Conservation (phyloP, 495 filamentous ascomycete species). For the Xylaria telfairii region DNA sequence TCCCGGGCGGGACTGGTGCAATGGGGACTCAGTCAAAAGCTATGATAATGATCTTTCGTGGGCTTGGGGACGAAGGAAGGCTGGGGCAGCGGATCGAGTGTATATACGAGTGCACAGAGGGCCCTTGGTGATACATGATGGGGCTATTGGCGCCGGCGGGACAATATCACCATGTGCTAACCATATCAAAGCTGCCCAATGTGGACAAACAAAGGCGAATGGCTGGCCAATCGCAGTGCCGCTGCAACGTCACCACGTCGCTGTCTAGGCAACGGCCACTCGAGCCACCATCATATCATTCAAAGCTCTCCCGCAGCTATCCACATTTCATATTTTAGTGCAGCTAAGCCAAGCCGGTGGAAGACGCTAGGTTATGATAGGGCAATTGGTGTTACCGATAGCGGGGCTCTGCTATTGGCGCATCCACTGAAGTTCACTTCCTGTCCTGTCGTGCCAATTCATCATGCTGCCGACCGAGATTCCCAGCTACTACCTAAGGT, state of each 20-base stretch:
- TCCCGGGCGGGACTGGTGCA: constrained; percentile 4
- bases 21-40: constrained; percentile 4
- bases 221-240: constrained; percentile 34
- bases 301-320: background rate
- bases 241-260: constrained; percentile 34
- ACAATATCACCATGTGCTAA: constrained; percentile 5
- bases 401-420: background rate
- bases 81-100: background rate
- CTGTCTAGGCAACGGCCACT: constrained; percentile 35
- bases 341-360: background rate
- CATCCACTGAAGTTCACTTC: background rate
- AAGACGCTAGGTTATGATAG: background rate
- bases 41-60: constrained; percentile 19
- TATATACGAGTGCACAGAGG: constrained; percentile 20
- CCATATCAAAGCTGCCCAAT: constrained; percentile 22
- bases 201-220: constrained; percentile 38
- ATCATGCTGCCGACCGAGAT: background rate
- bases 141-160: constrained; percentile 19
- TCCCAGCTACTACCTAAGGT: background rate
- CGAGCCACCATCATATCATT: constrained; percentile 18
- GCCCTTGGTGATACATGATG: constrained; percentile 31
- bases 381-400: constrained; percentile 13
- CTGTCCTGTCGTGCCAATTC: background rate
- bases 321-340: background rate
- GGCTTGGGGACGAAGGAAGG: background rate